phyloP scores from a whole-genome alignment of 345 rosid genomes.

The Nasturtium officinale region DNA sequence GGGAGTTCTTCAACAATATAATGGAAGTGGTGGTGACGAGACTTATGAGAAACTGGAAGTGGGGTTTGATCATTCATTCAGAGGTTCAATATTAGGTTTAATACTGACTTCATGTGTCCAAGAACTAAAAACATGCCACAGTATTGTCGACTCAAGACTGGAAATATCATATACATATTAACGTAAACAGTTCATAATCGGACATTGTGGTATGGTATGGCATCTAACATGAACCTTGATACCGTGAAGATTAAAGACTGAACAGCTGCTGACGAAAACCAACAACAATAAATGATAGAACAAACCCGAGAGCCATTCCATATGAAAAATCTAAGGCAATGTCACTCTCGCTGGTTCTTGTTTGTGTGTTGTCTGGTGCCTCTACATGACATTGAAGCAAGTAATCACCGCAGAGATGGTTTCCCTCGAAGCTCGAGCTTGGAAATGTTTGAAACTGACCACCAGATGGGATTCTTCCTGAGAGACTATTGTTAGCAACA shows the following conservation, averaged over 20 bases:
- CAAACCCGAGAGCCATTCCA: slow-evolving; percentile 20
- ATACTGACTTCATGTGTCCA: too few relatives aligned
- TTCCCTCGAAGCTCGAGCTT: slow-evolving; percentile 72
- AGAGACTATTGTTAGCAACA: slow-evolving; percentile 57
- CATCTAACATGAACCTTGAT: neutral
- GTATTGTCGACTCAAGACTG: too few relatives aligned
- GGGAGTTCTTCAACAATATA: too few relatives aligned
- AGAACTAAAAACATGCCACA: too few relatives aligned
- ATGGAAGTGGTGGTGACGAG: too few relatives aligned
- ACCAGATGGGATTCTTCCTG: slow-evolving; percentile 54
- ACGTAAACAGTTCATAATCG: too few relatives aligned
- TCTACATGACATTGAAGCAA: slow-evolving; percentile 34
- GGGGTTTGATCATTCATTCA: too few relatives aligned
- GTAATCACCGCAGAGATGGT: slow-evolving; percentile 55
- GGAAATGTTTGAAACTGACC: slow-evolving; percentile 68
- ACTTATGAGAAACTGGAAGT: too few relatives aligned
- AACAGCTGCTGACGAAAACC: neutral
- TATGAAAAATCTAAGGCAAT: slow-evolving; percentile 32
- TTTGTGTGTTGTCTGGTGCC: neutral
- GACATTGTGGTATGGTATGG: neutral
- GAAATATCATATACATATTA: too few relatives aligned
- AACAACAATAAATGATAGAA: slow-evolving; percentile 1
- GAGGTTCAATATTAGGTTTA: too few relatives aligned
- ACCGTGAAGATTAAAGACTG: neutral
- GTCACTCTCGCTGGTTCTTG: slow-evolving; percentile 7